A percentile compares a stretch with the other conserved stretches of the same genome.
Evolutionary conservation across 2,329 filamentous ascomycete species (phyloP).

Genomic region (Ophiognomonia clavigignenti-juglandacearum): DNA sequence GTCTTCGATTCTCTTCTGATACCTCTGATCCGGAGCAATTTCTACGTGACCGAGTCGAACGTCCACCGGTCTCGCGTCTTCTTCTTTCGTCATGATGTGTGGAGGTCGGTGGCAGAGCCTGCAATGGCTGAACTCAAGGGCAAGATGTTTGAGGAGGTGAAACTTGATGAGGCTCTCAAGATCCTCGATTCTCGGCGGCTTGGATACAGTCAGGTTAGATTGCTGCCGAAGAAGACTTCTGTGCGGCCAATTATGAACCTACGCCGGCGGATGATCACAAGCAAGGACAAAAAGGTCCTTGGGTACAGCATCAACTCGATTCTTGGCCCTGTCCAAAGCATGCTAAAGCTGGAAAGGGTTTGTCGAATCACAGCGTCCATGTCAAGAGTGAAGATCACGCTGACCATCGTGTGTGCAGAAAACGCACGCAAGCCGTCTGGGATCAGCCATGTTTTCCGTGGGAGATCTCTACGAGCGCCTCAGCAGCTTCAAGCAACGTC

Average conservation of each 20-base stretch:
- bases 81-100: constrained; percentile 93
- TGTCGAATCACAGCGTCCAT: neutral
- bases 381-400: neutral
- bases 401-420: constrained; percentile 26
- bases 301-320: constrained; percentile 62
- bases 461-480: constrained; percentile 73
- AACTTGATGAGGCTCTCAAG: constrained; percentile 46
- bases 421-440: constrained; percentile 57
- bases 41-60: constrained; percentile 91
- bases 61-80: constrained; percentile 76
- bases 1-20: constrained; percentile 88
- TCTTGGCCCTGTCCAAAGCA: constrained; percentile 64
- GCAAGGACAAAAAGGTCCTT: constrained; percentile 48
- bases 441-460: constrained; percentile 75
- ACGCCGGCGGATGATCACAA: constrained; percentile 52
- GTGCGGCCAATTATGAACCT: constrained; percentile 88
- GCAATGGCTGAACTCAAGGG: constrained; percentile 62
- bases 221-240: constrained; percentile 74
- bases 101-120: constrained; percentile 72
- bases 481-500: constrained; percentile 57
- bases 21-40: constrained; percentile 79
- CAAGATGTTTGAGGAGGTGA: constrained; percentile 76
- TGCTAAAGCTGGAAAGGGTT: constrained; percentile 76
- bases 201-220: constrained; percentile 71
- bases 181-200: constrained; percentile 60